Conservation (phyloP, 371 early-diverging fungal species). For the Dichotomocladium elegans region DNA sequence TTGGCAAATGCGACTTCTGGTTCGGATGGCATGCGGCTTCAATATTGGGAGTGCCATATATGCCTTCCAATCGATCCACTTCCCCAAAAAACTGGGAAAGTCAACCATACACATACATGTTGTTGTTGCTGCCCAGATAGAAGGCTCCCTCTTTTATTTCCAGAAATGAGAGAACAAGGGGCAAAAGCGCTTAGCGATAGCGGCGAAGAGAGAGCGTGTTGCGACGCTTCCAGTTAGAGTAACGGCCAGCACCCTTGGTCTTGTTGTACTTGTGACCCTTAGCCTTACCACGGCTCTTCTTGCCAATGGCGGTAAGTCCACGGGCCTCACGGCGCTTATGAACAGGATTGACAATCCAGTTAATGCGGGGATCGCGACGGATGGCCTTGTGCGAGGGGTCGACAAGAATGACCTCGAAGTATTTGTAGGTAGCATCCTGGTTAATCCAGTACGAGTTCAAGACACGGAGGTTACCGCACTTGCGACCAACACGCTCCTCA, state of each 20-base stretch:
- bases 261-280: constrained; percentile 98
- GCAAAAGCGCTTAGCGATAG: constrained; percentile 80
- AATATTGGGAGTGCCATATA: no score
- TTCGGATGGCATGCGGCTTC: no score
- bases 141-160: no score
- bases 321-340: constrained; percentile 99
- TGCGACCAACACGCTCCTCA: constrained; percentile 97
- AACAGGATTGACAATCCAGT: constrained; percentile 97
- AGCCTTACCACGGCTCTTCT: constrained; percentile 97
- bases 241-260: constrained; percentile 27
- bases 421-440: constrained; percentile 98
- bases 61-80: no score
- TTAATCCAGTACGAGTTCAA: constrained; percentile 99
- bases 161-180: no score
- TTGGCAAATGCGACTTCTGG: no score
- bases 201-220: constrained; percentile 75
- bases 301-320: constrained; percentile 96
- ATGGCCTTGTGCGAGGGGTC: constrained; percentile 97
- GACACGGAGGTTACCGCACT: constrained; percentile 93
- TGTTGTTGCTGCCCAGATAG: no score
- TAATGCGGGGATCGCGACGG: constrained; percentile 97
- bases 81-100: no score
- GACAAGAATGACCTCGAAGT: constrained; percentile 98
- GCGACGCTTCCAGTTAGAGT: constrained; percentile 58
- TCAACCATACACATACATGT: no score